Evolutionary conservation across 1,284 basidiomycete genomes (phyloP), one percentile per base, ranked within the genome.

Genomic region (Cutaneotrichosporon cutaneum): DNA sequence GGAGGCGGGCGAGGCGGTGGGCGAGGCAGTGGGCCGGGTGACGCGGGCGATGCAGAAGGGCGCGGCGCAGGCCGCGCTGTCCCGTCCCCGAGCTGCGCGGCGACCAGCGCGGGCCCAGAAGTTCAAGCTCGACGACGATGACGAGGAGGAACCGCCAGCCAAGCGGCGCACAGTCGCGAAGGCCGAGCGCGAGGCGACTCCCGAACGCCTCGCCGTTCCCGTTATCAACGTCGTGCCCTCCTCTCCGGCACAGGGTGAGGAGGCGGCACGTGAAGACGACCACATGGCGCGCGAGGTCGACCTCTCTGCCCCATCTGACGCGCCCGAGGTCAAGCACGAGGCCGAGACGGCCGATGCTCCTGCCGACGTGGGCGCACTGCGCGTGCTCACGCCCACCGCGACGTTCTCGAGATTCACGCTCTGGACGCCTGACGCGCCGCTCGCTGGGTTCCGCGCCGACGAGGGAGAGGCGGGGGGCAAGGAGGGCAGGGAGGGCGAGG

Each of bases 401-500:
- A 54, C 56, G 8, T 78, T 78, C 52, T 35, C 51, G 2, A n/a
- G 27, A 2, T 72, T 77, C 57, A 72, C 62, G 42, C 70, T 78
- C 11, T 78, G 75, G 71, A 76, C 73, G 18, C 68, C 75, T 2
- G 76, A 78, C 58, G 73, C 65, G 42, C 68, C 72, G 1, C 52
- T 78, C 5, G 63, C 73, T 1, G 76, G 76, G 1, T 76, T 71
- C 53, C 65, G 64, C 32, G 32, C 59, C 18, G 64, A 68, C 50
- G 71, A 71, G 51, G 4, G 22, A 50, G 13, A n/a, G 2, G 55
- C 3, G 4, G 50, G 3, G 18, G 50, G 24, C 8, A 36, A 36
- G 6, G 60, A 18, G 22, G 57, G 21, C 14, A 32, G 16, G 27
- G 26, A 26, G 26, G 33, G 21, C 2, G 51, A 32, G 18, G 51